These are phyloP conservation scores for Yamadazyma akitaensis DNA, from an alignment of 805 yeast genomes.

Conservation along the genomic window DNA sequence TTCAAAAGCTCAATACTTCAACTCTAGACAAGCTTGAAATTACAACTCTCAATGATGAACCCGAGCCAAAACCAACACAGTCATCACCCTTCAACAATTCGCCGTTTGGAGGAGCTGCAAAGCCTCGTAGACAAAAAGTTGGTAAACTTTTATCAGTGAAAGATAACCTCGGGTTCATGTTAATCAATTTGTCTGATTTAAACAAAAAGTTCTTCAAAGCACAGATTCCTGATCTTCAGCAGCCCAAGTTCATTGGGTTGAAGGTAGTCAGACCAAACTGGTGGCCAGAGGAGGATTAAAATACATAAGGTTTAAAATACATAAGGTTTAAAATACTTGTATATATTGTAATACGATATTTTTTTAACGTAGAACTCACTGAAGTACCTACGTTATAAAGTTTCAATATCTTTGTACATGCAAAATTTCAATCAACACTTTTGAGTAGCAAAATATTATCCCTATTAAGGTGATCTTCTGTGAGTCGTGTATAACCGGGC, in stretches of 20 bases:
- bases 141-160: constrained; percentile 59
- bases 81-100: constrained; percentile 18
- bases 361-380: too few species aligned
- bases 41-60: constrained; percentile 20
- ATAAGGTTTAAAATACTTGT: not conserved
- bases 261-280: constrained; percentile 63
- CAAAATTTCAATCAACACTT: too few species aligned
- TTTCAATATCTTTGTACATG: too few species aligned
- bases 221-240: constrained; percentile 21
- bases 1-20: constrained; percentile 14
- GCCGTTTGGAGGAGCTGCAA: constrained; percentile 39
- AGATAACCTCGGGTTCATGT: constrained; percentile 65
- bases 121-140: constrained; percentile 41
- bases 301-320: not conserved
- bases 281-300: constrained; percentile 53
- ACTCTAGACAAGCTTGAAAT: constrained; percentile 17
- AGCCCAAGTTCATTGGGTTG: constrained; percentile 35
- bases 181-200: constrained; percentile 46
- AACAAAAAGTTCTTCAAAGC: constrained; percentile 40
- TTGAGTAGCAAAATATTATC: too few species aligned
- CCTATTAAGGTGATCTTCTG: too few species aligned
- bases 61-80: constrained; percentile 6
- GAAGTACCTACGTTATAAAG: too few species aligned
- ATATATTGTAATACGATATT: not conserved
- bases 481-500: constrained; percentile 33